A percentile compares a stretch with the other conserved stretches of the same genome.
Conservation (phyloP, 2,329 filamentous ascomycete genomes). For the Ceratocystis smalleyi region DNA sequence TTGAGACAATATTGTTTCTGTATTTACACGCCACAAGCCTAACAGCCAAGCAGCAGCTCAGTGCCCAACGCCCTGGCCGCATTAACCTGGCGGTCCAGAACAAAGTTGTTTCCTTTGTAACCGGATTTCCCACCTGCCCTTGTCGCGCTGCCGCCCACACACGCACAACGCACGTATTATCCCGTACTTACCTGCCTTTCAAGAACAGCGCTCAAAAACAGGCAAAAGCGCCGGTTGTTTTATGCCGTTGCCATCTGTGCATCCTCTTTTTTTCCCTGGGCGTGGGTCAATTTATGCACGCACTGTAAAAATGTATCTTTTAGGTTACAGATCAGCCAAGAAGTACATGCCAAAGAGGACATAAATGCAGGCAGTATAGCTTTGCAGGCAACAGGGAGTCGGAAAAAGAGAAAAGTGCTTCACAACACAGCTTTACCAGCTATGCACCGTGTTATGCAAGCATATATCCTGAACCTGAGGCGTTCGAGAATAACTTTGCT, state of each 20-base stretch:
- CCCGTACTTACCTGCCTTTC: not conserved
- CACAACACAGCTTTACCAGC: not conserved
- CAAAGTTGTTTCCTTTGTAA: not conserved
- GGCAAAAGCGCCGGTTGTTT: not conserved
- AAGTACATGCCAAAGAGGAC: not conserved
- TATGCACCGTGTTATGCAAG: not conserved
- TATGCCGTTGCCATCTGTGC: not conserved
- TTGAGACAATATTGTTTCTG: slow-evolving; percentile 1
- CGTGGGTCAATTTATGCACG: slow-evolving; percentile 1
- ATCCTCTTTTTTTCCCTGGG: not conserved
- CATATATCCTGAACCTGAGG: not conserved
- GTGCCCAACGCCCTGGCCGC: not conserved
- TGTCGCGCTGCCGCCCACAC: not conserved
- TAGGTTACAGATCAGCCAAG: slow-evolving; percentile 1
- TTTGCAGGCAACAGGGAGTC: not conserved
- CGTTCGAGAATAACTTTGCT: not conserved
- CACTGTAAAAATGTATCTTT: slow-evolving; percentile 5
- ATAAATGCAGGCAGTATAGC: not conserved
- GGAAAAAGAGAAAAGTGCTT: not conserved
- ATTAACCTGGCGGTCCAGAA: not conserved
- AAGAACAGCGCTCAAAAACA: not conserved
- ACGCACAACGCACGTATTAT: not conserved
- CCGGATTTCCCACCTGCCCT: not conserved
- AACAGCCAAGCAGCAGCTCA: no score
- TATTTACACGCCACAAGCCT: not conserved